Evolutionary conservation across 2,329 filamentous ascomycete genomes (phyloP).

Genomic region (Aspergillus arachidicola): DNA sequence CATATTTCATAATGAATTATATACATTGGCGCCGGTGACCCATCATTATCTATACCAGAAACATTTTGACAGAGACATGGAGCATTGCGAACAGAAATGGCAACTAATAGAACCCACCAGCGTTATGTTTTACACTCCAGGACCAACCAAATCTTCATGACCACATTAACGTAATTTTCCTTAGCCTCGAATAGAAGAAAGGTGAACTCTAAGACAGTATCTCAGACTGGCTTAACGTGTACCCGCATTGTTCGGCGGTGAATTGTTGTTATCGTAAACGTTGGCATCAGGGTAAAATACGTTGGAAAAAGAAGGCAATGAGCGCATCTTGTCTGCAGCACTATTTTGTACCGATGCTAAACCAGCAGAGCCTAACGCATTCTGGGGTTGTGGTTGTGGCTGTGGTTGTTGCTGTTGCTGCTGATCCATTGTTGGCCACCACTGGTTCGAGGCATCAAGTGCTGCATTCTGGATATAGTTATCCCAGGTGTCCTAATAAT

Average conservation of each 20-base stretch:
- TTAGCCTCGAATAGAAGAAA: background rate
- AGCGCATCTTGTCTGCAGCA: slow-evolving; percentile 18
- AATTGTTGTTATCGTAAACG: slow-evolving; percentile 16
- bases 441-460: slow-evolving; percentile 43
- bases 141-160: background rate
- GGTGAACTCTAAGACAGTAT: background rate
- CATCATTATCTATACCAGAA: background rate
- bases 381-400: slow-evolving; percentile 23
- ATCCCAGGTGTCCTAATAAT: slow-evolving; percentile 65
- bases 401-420: slow-evolving; percentile 31
- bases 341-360: slow-evolving; percentile 21
- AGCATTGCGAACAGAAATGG: background rate
- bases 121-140: background rate
- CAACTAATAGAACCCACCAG: background rate
- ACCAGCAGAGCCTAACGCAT: slow-evolving; percentile 26
- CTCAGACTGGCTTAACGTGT: background rate
- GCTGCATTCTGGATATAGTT: slow-evolving; percentile 65
- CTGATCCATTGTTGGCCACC: slow-evolving; percentile 42
- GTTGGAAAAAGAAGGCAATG: slow-evolving; percentile 19
- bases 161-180: background rate
- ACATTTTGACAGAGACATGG: background rate
- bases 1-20: background rate
- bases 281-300: slow-evolving; percentile 17
- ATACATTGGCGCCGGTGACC: background rate
- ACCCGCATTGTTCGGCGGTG: background rate